Evolutionary conservation across 2,329 filamentous ascomycete species (phyloP), one percentile per base, ranked within the genome.

Genomic region (Periconia sp.): DNA sequence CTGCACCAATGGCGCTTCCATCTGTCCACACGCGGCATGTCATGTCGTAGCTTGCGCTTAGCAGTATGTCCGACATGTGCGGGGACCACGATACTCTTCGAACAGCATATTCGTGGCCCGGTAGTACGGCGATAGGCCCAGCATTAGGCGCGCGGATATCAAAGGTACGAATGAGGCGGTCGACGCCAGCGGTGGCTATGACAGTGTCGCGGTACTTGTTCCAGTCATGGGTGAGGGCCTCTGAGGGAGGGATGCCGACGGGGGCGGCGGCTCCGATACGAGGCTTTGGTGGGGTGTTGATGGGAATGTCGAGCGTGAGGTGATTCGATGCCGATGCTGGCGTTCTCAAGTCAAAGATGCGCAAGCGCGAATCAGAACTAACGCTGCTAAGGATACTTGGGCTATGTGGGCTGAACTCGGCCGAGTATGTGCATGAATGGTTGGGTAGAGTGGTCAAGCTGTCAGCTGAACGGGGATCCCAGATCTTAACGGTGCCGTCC

Each of bases 11-110:
- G 4, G 74, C 72, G 24, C 78, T 82, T n/a, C 84, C 88, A 65
- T 97, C 94, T 9, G 85, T 90, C 94, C 94, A 99, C 36, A 96
- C 78, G 22, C 94, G 83, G 56, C 94, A 95, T 5, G 89, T 96
- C 94, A 99, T 99, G 72, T 99, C 94, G 70, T 99, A 99, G 65
- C 91, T 94, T 1, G 89, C 92, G 57, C 86, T 94, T 29, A 96
- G 79, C 29, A 99, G 72, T 8, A 96, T 81, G 66, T 97, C 89
- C 44, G 85, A 85, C n/a, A 94, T 80, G 74, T 99, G 94, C 8
- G 94, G 94, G 60, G 89, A 95, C 92, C 94, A 99, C 5, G 89
- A 83, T 4, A 99, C 64, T 52, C 88, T 85, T 34, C 92, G 80
- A 18, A 97, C 85, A 3, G 94, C 94, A 68, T 96, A 99, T 36